phyloP scores from a whole-genome alignment of 2,329 filamentous ascomycete genomes.

The Cercospora janseana region DNA sequence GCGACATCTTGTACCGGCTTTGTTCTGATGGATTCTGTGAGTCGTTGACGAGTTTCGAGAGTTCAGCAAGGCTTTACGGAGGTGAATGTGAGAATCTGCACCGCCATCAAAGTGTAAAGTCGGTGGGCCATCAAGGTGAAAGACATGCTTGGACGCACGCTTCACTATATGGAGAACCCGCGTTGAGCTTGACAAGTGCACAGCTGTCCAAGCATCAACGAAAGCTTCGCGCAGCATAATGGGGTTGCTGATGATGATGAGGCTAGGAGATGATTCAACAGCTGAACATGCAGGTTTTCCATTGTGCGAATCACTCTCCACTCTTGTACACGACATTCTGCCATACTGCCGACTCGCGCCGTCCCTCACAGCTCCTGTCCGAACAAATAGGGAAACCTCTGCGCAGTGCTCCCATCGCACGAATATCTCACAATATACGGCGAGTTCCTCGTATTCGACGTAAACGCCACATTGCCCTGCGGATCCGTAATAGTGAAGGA shows the following conservation, averaged over 20 bases:
- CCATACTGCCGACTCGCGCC: neutral
- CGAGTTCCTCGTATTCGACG: conserved; percentile 10
- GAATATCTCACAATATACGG: conserved; percentile 18
- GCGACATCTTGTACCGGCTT: conserved; percentile 23
- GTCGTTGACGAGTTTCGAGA: neutral
- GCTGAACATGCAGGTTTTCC: too few species aligned
- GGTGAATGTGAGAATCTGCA: too few species aligned
- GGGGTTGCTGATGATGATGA: too few species aligned
- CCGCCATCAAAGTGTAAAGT: too few species aligned
- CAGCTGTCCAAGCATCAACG: too few species aligned
- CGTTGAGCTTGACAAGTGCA: too few species aligned
- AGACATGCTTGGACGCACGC: too few species aligned
- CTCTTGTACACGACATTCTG: neutral
- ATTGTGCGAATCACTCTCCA: too few species aligned
- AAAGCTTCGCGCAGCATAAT: too few species aligned
- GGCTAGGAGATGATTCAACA: too few species aligned
- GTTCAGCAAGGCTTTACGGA: too few species aligned
- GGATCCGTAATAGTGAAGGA: conserved; percentile 13
- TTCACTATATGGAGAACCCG: too few species aligned
- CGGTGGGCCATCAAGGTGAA: conserved; percentile 6
- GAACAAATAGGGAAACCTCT: conserved; percentile 5
- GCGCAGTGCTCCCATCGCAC: conserved; percentile 15
- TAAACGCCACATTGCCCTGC: conserved; percentile 2
- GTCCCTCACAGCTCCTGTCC: conserved; percentile 9
- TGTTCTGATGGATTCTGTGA: neutral